Evolutionary conservation across 345 rosid species (phyloP), one percentile per base, ranked within the genome.

Genomic region (Salix udensis): DNA sequence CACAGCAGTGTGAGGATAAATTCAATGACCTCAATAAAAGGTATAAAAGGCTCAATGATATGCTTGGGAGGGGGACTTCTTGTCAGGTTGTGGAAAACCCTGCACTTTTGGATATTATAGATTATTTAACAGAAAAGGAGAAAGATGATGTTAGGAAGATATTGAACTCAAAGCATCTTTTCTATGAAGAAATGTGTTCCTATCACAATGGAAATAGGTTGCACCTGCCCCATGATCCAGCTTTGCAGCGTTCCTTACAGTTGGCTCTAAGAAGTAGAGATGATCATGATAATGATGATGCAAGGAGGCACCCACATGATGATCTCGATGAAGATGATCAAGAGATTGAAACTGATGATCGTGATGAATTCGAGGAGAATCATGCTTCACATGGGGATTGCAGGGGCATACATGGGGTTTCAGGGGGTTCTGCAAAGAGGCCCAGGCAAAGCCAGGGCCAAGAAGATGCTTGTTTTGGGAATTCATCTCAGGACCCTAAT

Each of bases 151-250:
- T 93, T 58, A 84, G 90, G 80, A 93, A 93, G 55, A 93, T 91
- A 76, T 87, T 93, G 72, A 95, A 89, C 83, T 92, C 97, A 4
- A 93, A 91, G 74, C 97, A 95, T 83, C 90, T 95, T 28, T 95
- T 92, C 84, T 95, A 95, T 21, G 97, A 95, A 77, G 98, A 95
- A 86, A 95, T 95, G 97, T 93, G 98, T 80, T 92, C 98, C 52
- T 93, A 93, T 67, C 97, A 95, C 48, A 92, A 95, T 55, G 88
- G 93, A 65, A 92, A 95, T 55, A 86, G 92, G 53, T 82, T 95
- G 85, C 97, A 90, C 88, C 87, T 94, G 77, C 98, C 97, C 82
- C 97, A 89, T 86, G 98, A 92, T 76, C 88, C 82, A 13, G 93
- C 89, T 14, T 81, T 95, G 89, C 97, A 91, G 85, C 90, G 85